phyloP scores from a whole-genome alignment of 2,329 filamentous ascomycete genomes.

The Colletotrichum theobromicola region DNA sequence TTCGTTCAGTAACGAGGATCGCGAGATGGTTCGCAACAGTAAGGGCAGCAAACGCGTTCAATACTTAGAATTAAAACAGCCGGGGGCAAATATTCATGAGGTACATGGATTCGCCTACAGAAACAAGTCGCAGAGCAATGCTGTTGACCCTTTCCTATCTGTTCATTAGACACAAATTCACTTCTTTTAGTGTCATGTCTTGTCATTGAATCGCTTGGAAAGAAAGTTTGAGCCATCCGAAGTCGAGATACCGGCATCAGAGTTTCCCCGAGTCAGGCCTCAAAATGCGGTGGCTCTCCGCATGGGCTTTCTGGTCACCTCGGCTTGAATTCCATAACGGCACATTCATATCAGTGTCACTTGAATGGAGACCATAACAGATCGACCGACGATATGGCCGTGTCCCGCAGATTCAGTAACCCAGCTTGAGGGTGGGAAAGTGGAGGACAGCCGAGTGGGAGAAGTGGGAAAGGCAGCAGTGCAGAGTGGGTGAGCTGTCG shows the following conservation, averaged over 20 bases:
- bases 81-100: background rate
- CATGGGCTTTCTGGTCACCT: background rate
- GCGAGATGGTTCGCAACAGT: rapidly evolving
- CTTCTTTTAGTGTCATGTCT: background rate
- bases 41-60: rapidly evolving
- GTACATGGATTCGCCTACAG: rapidly evolving
- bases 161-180: too few relatives aligned
- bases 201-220: background rate
- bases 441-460: background rate
- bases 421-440: background rate
- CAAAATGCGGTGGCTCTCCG: background rate
- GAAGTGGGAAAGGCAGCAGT: background rate
- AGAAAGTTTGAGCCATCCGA: background rate
- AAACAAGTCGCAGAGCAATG: background rate
- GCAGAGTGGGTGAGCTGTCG: background rate
- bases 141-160: too few relatives aligned
- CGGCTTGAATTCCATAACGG: background rate
- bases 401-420: background rate
- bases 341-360: background rate
- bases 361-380: background rate
- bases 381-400: background rate
- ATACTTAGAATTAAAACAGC: rapidly evolving
- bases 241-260: background rate
- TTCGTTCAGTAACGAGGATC: background rate
- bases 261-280: background rate